Evolutionary conservation across 441 rosid species (phyloP), one percentile per base, ranked within the genome.

Genomic region (Jatropha podagrica): DNA sequence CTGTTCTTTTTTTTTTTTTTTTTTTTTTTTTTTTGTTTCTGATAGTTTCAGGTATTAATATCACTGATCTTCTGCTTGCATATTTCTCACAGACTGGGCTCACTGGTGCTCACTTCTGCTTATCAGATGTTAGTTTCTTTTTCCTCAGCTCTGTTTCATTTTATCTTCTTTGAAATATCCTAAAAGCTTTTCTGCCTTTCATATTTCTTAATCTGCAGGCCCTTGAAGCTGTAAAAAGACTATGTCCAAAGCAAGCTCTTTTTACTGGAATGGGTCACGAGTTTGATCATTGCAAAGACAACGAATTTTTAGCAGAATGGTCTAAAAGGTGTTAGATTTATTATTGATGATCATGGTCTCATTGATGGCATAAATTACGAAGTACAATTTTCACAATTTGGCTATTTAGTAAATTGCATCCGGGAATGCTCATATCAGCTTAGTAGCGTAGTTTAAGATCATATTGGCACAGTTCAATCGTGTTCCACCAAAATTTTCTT

Each of bases 181-280:
- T 46, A 69, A 60, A 69, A 38, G 67, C 48, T 55, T 46, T 18
- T 44, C 11, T 56, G 4, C 72, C 71, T 63, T 59, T 55, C 63
- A 37, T 40, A 46, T 64, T 75, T 23, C 17, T 65, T 23, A 23
- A 7, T 44, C 11, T 79, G 55, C 89, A 96, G 98, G 83, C 89
- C 73, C 91, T 96, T 64, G 96, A 92, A 55, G 88, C 97, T n/a
- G 82, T 94, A 80, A 94, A 88, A 88, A 90, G 88, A 80, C 73
- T 96, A 63, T 79, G 88, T 77, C 98, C 99, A 5, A 92, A 91
- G 83, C 88, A 75, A 74, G 97, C 97, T 81, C 89, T 94, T 58
- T 76, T 96, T 62, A 80, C 90, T 26, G 98, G 99, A 74, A 89
- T 94, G 99, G 90, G 92, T 52, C 99, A 96, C 69, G 91, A 90